A percentile compares a stretch with the other conserved stretches of the same genome.
These are phyloP conservation scores for Leccinum fibrillosum DNA, from an alignment of 768 basidiomycete species.

Conservation along the genomic window DNA sequence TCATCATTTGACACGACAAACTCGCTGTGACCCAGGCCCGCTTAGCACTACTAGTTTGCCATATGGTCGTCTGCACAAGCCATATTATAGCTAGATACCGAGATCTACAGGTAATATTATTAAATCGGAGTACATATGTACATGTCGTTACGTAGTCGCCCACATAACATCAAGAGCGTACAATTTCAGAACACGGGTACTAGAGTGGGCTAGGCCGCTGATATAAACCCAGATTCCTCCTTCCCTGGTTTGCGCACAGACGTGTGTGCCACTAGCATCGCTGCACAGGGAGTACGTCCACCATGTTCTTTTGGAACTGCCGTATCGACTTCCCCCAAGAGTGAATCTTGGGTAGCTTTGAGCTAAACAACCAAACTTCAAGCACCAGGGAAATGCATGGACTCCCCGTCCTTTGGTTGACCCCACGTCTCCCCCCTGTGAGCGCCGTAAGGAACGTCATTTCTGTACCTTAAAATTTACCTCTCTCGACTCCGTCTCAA, in stretches of 20 bases:
- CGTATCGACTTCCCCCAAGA: background rate
- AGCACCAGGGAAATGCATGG: background rate
- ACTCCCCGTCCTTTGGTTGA: background rate
- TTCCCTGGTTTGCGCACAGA: no score
- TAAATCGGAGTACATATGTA: background rate
- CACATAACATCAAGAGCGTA: no score
- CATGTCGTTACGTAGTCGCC: background rate
- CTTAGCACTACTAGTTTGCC: background rate
- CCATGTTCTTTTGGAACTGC: no score
- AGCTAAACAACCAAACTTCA: background rate
- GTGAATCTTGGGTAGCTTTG: background rate
- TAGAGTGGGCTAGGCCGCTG: no score
- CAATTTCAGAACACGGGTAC: no score
- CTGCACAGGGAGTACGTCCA: no score
- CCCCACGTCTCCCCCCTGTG: background rate
- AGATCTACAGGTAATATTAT: background rate
- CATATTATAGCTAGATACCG: background rate
- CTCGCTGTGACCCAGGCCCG: background rate
- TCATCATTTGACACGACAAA: background rate
- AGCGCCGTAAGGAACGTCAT: constrained; percentile 8
- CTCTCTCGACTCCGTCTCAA: background rate
- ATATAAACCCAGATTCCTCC: no score
- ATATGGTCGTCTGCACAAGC: background rate
- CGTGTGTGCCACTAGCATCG: no score
- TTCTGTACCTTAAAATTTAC: background rate